Percentiles rank a stretch among this genome's conserved stretches.
Evolutionary conservation across 805 yeast genomes (phyloP).

Genomic region (Saccharomyces kudriavzevii): DNA sequence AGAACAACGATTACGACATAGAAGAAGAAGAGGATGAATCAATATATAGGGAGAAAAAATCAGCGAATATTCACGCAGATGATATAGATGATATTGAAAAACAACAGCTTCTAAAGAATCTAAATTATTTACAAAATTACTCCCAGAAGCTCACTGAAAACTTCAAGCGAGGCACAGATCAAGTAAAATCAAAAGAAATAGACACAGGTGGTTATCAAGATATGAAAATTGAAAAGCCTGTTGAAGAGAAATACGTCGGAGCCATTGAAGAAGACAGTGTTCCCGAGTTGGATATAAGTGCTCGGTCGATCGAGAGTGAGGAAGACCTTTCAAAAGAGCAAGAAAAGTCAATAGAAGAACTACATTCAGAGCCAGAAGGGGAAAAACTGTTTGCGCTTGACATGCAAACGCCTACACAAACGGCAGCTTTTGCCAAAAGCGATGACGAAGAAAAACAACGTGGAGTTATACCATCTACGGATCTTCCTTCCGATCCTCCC

Average conservation of each 20-base stretch:
- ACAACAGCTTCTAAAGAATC: neutral
- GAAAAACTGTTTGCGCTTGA: neutral
- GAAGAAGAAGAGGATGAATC: neutral
- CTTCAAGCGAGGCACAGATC: neutral
- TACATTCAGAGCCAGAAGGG: neutral
- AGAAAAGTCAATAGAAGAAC: neutral
- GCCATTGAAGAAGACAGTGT: conserved; percentile 2
- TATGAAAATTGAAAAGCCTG: neutral
- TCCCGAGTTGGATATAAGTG: conserved; percentile 1
- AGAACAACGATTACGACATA: neutral
- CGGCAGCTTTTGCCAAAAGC: neutral
- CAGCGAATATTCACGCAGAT: neutral
- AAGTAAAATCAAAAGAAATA: neutral
- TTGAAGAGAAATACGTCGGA: neutral
- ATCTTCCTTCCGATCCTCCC: conserved; percentile 7
- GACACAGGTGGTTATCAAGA: neutral
- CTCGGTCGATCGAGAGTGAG: neutral
- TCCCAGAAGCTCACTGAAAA: neutral
- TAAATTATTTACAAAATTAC: neutral
- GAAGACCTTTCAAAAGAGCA: neutral
- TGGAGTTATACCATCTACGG: neutral
- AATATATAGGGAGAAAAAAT: neutral
- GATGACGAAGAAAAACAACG: neutral
- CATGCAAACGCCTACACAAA: neutral
- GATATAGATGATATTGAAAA: neutral